phyloP scores from a whole-genome alignment of 805 yeast genomes.

The Kazachstania africana region DNA sequence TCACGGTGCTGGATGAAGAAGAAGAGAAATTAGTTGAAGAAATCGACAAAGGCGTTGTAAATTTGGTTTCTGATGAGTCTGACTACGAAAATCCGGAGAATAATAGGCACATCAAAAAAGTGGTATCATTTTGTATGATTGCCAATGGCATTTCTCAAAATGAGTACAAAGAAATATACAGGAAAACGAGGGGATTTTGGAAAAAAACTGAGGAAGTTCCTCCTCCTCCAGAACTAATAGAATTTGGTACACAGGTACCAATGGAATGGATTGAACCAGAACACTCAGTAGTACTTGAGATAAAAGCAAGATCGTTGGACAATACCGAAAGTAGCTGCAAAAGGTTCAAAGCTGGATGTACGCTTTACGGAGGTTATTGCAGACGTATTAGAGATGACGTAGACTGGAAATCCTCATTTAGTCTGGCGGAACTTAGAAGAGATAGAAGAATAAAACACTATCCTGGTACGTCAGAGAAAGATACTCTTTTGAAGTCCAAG shows the following conservation, averaged over 20 bases:
- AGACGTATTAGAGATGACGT: slow-evolving; percentile 60
- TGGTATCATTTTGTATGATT: slow-evolving; percentile 61
- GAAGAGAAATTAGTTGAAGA: slow-evolving; percentile 1
- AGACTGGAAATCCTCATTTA: slow-evolving; percentile 40
- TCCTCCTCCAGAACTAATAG: slow-evolving; percentile 33
- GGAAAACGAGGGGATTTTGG: slow-evolving; percentile 54
- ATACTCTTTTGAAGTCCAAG: slow-evolving; percentile 22
- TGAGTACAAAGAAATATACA: slow-evolving; percentile 49
- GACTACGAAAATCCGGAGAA: slow-evolving; percentile 1
- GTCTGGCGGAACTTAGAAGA: slow-evolving; percentile 36
- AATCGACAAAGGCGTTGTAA: slow-evolving; percentile 3
- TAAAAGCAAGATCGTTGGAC: slow-evolving; percentile 69
- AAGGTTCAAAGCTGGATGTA: slow-evolving; percentile 51
- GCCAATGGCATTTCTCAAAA: slow-evolving; percentile 72
- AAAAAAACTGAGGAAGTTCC: slow-evolving; percentile 26
- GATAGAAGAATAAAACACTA: slow-evolving; percentile 6
- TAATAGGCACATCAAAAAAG: slow-evolving; percentile 21
- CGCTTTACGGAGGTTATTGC: slow-evolving; percentile 70
- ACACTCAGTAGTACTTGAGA: slow-evolving; percentile 67
- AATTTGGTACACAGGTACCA: slow-evolving; percentile 54
- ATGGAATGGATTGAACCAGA: slow-evolving; percentile 71
- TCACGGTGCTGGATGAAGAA: slow-evolving; percentile 34
- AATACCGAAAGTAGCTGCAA: slow-evolving; percentile 30
- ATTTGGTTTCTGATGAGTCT: background rate
- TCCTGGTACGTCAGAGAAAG: slow-evolving; percentile 4